Evolutionary conservation across 176 grass and related monocot genomes (phyloP), one percentile per base, ranked within the genome.

Genomic region (Oryza longistaminata): DNA sequence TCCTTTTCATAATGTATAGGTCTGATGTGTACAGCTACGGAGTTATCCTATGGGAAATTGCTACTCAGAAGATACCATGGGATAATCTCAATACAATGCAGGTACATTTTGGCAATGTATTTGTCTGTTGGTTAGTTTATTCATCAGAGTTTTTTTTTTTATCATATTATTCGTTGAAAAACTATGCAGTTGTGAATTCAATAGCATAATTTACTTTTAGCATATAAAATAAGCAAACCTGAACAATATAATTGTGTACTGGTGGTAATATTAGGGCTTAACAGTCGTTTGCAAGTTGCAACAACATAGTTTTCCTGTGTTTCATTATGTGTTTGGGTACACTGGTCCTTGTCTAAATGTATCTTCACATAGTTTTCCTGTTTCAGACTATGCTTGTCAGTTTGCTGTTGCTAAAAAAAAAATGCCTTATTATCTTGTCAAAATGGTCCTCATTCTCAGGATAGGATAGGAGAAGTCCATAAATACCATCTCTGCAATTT

Each of bases 11-110:
- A n/a, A 76, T 86, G 60, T 87, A 81, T 80, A 98, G 96, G 71
- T 95, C 91, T 43, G 96, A 98, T 76, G 91, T 98, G 67, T 98
- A 95, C 85, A 98, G 96, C 73, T 98, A 79, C 1, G 96, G 93
- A 0, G 96, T 98, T 40, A 90, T 98, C 66, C 76, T 98, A 4
- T 98, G 96, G 96, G 96, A 98, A 88, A 86, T 98, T 89, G 86
- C 81, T 65, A 98, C 93, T 48, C 88, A 94, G 37, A 95, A 95
- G 88, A 95, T 98, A 82, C 96, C 96, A 25, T 98, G 96, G 96
- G 93, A 89, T 71, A 89, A 95, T 86, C 89, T 90, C 75, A 98
- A 98, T 89, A 73, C 89, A 14, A 91, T 95, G 84, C 96, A 98
- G 91, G 96, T 94, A 80, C 10, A 9, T 78, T 65, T 22, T 66